Evolutionary conservation across 2,329 filamentous ascomycete species (phyloP), one percentile per base, ranked within the genome.

Genomic region (Dothidotthia symphoricarpi): DNA sequence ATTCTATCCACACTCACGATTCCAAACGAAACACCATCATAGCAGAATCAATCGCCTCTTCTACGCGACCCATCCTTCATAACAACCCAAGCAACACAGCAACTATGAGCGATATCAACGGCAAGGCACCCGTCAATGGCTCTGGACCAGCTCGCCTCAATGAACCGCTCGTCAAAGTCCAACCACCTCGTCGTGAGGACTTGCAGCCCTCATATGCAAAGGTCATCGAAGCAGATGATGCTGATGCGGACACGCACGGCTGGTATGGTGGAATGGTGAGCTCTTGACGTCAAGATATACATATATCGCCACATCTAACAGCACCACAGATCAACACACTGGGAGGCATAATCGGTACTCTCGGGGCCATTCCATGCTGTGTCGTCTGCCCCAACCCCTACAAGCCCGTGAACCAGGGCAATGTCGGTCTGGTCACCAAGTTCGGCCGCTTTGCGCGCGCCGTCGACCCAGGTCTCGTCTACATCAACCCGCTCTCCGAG

Each of bases 401-500:
- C 78, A 95, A 94, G 74, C 83, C 82, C 31, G 91, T 98, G 43
- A 74, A 79, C 39, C 93, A 97, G 73, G 93, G 93, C 57, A 90
- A 95, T 55, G 93, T 98, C 32, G 93, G 93, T 45, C 78, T 98
- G 29, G 85, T 98, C 64, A 95, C 90, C 62, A 94, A 91, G 70
- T 98, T 98, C 54, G 93, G 93, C 55, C 78, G 83, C 50, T 97
- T 98, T 73, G 88, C 95, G 69, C 86, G 90, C 69, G 89, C 93
- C 9, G 91, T 97, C 52, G 93, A 98, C 67, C 93, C 93, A 2
- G 93, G 93, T 66, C 83, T 98, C 22, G 88, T 97, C 69, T 95
- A 95, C 75, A 83, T 98, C 76, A 98, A 98, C 73, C 91, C 91
- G 3, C 81, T 97, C 37, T 91, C 86, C 59, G 93, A 98, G 75